phyloP scores from a whole-genome alignment of 495 filamentous ascomycete species.

The Talaromyces thailandensis region DNA sequence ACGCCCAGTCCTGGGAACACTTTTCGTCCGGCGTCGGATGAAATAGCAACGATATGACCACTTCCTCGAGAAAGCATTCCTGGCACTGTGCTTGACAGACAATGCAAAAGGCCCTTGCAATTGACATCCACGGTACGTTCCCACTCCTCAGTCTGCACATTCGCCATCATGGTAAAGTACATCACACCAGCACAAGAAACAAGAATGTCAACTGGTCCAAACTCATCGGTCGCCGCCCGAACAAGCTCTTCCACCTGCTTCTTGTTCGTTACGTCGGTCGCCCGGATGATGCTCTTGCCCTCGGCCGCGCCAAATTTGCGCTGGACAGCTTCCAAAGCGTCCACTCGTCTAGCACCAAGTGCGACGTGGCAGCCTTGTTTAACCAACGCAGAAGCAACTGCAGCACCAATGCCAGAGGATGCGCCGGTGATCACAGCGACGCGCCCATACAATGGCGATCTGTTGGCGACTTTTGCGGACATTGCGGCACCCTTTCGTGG shows the following conservation, averaged over 20 bases:
- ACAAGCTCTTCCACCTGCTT: conserved; percentile 48
- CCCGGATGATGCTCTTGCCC: conserved; percentile 46
- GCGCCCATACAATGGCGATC: conserved; percentile 43
- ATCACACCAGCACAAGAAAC: conserved; percentile 64
- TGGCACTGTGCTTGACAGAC: conserved; percentile 48
- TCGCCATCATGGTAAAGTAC: conserved; percentile 70
- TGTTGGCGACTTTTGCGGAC: conserved; percentile 20
- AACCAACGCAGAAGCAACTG: conserved; percentile 38
- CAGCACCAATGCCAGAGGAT: conserved; percentile 42
- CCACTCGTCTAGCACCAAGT: conserved; percentile 51
- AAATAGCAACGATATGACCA: conserved; percentile 60
- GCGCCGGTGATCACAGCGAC: conserved; percentile 43
- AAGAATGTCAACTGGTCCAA: conserved; percentile 57
- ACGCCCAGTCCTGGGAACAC: conserved; percentile 65
- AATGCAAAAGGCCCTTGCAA: conserved; percentile 62
- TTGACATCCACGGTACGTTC: conserved; percentile 63
- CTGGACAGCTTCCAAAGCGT: conserved; percentile 50
- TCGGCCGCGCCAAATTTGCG: conserved; percentile 35
- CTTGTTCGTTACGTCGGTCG: conserved; percentile 54
- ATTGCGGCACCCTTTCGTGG: conserved; percentile 33
- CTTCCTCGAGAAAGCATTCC: conserved; percentile 51
- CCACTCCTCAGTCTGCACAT: conserved; percentile 55
- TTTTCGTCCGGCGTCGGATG: conserved; percentile 60
- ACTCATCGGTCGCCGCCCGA: conserved; percentile 36
- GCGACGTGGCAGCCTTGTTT: conserved; percentile 52